Base-by-base conservation (phyloP, 371 early-diverging fungal genomes). In the Entomophthora muscae region DNA sequence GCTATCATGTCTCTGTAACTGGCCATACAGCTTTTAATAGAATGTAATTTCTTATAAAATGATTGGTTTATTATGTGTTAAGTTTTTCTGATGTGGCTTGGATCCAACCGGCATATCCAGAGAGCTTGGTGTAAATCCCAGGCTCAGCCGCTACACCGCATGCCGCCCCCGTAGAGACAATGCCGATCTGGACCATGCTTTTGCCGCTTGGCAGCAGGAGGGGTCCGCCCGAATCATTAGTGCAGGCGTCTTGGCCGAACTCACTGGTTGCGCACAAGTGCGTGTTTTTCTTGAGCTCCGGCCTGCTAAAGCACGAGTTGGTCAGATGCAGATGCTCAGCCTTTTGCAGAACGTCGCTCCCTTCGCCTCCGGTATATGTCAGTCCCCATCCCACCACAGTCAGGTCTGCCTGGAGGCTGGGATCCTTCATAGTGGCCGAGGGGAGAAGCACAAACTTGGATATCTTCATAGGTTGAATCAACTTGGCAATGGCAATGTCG, bases 191-290 rank as follows among this genome's bases (percentile, higher is more conserved):
- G 12, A 57, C 26, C 2, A 24, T 29, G 29, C 3, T 3, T 13
- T 2, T 29, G 2, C 26, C 21, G 12, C 3, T 24, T 31, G 27
- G 27, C 26, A 31, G n/a, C 2, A 57, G 29, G 10, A 57, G 29
- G 2, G 58, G 58, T 30, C 58, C 58, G 3, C 58, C 58, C n/a
- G 58, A 57, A 57, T 57, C 58, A 31, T 57, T 57, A 17, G 26
- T 26, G 31, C 58, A 57, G 27, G 27, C 31, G 58, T 57, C 58
- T 17, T 42, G 42, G 21, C 31, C 31, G 17, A 7, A 29, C 21
- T 26, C 26, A 57, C 58, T 57, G 28, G 12, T 5, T 26, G 58
- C 58, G 26, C 58, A 57, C 26, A 57, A 26, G 31, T 57, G 58
- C 21, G 17, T 17, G 12, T 1, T 10, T 42, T 42, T 42, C 29